Evolutionary conservation across 768 basidiomycete genomes (phyloP).

Genomic region (Suillus tomentosus): DNA sequence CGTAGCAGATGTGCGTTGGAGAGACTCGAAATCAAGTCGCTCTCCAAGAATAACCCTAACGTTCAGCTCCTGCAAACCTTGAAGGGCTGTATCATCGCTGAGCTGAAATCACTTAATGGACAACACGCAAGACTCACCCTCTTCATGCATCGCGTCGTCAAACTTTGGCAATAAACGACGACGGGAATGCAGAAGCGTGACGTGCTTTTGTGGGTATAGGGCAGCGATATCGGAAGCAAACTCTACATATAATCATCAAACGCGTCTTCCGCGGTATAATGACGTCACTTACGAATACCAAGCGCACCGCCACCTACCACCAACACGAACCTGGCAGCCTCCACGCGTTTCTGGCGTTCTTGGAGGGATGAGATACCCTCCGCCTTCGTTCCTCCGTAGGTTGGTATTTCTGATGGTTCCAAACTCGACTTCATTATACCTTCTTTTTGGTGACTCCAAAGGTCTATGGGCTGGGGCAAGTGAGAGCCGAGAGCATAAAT

Average conservation of each 20-base stretch:
- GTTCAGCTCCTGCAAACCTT: slow-evolving; percentile 42
- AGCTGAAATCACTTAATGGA: background rate
- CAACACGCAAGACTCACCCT: slow-evolving; percentile 37
- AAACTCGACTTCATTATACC: background rate
- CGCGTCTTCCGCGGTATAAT: background rate
- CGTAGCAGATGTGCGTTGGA: slow-evolving; percentile 20
- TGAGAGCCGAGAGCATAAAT: slow-evolving; percentile 65
- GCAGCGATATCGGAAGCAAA: slow-evolving; percentile 64
- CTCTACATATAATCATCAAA: slow-evolving; percentile 38
- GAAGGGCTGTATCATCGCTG: slow-evolving; percentile 31
- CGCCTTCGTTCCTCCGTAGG: slow-evolving; percentile 46
- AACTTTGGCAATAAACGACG: slow-evolving; percentile 55
- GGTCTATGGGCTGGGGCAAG: slow-evolving; percentile 53
- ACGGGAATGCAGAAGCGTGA: slow-evolving; percentile 65
- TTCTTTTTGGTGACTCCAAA: slow-evolving; percentile 42
- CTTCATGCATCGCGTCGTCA: slow-evolving; percentile 48
- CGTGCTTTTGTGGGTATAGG: slow-evolving; percentile 51
- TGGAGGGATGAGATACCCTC: slow-evolving; percentile 54
- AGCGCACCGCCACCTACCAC: slow-evolving; percentile 75
- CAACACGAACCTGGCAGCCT: slow-evolving; percentile 51
- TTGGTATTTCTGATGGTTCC: background rate
- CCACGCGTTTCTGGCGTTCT: slow-evolving; percentile 50
- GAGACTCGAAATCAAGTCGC: slow-evolving; percentile 47
- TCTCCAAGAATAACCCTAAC: slow-evolving; percentile 56
- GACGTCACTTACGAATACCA: slow-evolving; percentile 56